Conservation (phyloP, 129 eudicot species). For the Erigeron canadensis region DNA sequence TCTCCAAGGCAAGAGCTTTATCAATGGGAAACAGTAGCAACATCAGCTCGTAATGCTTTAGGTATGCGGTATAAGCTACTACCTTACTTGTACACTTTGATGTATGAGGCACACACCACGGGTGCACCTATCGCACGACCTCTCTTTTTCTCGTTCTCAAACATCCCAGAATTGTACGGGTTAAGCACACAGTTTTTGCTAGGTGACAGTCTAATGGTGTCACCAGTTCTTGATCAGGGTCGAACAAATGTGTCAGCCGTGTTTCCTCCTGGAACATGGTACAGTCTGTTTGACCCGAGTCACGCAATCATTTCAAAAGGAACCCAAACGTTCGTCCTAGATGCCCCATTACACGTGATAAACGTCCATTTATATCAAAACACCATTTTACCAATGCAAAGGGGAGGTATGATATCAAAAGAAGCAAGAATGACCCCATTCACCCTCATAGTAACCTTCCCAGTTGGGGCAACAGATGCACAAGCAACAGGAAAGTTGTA, state of each 20-base stretch:
- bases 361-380: constrained; percentile 85
- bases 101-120: constrained; percentile 70
- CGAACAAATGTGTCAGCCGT: constrained; percentile 62
- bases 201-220: constrained; percentile 81
- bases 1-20: constrained; percentile 96
- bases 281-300: constrained; percentile 66
- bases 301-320: constrained; percentile 53
- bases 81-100: constrained; percentile 77
- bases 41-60: constrained; percentile 77
- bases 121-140: constrained; percentile 98
- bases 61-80: constrained; percentile 94
- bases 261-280: constrained; percentile 88
- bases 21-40: constrained; percentile 84
- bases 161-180: constrained; percentile 52
- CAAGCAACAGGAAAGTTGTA: constrained; percentile 70
- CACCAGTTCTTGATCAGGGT: constrained; percentile 79
- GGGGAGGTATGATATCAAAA: constrained; percentile 76
- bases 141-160: constrained; percentile 77
- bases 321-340: constrained; percentile 44
- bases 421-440: constrained; percentile 89
- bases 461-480: constrained; percentile 56
- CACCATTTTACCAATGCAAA: constrained; percentile 87
- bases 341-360: constrained; percentile 79
- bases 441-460: constrained; percentile 73
- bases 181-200: constrained; percentile 86